Evolutionary conservation across 768 basidiomycete species (phyloP).

Genomic region (Suillus luteus): DNA sequence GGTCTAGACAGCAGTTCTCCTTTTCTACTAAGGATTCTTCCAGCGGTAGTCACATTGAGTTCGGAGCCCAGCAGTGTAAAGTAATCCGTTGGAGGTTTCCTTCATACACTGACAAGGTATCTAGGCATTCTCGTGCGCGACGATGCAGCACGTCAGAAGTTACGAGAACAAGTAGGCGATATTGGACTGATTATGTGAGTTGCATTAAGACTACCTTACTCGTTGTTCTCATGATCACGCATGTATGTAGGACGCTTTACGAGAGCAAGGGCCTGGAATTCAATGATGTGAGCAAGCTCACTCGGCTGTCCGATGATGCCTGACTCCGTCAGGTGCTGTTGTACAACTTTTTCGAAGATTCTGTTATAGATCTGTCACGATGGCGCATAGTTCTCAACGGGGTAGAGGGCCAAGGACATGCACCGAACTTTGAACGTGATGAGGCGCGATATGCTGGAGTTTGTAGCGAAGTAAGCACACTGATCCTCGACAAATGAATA

Average conservation of each 20-base stretch:
- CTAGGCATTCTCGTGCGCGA: slow-evolving; percentile 73
- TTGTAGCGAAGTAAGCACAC: slow-evolving; percentile 53
- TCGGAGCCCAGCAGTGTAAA: slow-evolving; percentile 67
- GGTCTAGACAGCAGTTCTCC: neutral
- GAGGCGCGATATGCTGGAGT: slow-evolving; percentile 52
- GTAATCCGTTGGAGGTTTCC: neutral
- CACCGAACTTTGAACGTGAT: slow-evolving; percentile 49
- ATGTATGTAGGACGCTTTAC: slow-evolving; percentile 29
- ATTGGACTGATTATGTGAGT: slow-evolving; percentile 62
- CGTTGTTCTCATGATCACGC: neutral
- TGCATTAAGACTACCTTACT: neutral
- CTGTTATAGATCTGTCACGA: slow-evolving; percentile 46
- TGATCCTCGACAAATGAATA: neutral
- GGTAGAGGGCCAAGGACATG: slow-evolving; percentile 30
- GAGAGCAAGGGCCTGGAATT: slow-evolving; percentile 35
- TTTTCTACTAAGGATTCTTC: slow-evolving; percentile 17
- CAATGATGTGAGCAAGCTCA: slow-evolving; percentile 18
- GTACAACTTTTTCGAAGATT: slow-evolving; percentile 77
- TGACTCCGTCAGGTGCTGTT: slow-evolving; percentile 55
- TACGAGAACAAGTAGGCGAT: slow-evolving; percentile 55
- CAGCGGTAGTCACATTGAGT: slow-evolving; percentile 53
- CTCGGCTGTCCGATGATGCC: neutral
- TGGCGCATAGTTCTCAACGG: slow-evolving; percentile 63
- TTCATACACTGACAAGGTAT: neutral
- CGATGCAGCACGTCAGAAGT: slow-evolving; percentile 47